Base-by-base conservation (phyloP, 2,329 filamentous ascomycete species). In the Plenodomus biglobosus region DNA sequence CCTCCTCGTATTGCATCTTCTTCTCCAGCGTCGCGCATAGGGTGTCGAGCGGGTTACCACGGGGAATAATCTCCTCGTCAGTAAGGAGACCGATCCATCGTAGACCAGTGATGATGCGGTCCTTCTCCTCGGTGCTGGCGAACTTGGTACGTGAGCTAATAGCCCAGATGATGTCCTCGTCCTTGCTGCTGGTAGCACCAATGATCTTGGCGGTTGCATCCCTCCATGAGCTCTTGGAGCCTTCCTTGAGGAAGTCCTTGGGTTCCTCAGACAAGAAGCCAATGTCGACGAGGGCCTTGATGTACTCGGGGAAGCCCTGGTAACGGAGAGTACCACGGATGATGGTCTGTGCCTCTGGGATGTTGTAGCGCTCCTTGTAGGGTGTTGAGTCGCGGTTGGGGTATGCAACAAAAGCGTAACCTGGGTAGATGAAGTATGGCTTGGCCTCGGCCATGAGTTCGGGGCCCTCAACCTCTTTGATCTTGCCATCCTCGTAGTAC, bases 341-440 rank as follows among this genome's bases (percentile, higher is more conserved):
- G 64, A 96, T 84, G 42, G 89, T 96, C 74, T 95, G 76, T 13
- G 90, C 90, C 78, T 97, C 92, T 42, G 92, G 91, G 67, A 96
- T 96, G 74, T 84, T 76, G 82, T 96, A 96, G 55, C 89, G 85
- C 80, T 95, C 86, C 69, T 85, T 86, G 84, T 94, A 97, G 8
- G 83, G 80, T 15, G 89, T 94, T 17, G 86, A 92, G 76, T 97
- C 92, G 62, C 92, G 82, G 84, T 97, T 97, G 48, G 88, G 88
- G 76, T 97, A 97, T 36, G 87, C 90, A 60, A 96, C 91, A 64
- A 95, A 92, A 42, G 87, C 86, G 72, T 85, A 96, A 50, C 90
- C 89, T 30, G 88, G 88, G 78, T 91, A 95, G 78, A 92, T 94
- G 75, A 82, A 85, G 81, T 95, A 96, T 41, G 90, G 89, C 80